These are phyloP conservation scores for Psilocybe cyanescens DNA, from an alignment of 768 basidiomycete species.

Conservation along the genomic window DNA sequence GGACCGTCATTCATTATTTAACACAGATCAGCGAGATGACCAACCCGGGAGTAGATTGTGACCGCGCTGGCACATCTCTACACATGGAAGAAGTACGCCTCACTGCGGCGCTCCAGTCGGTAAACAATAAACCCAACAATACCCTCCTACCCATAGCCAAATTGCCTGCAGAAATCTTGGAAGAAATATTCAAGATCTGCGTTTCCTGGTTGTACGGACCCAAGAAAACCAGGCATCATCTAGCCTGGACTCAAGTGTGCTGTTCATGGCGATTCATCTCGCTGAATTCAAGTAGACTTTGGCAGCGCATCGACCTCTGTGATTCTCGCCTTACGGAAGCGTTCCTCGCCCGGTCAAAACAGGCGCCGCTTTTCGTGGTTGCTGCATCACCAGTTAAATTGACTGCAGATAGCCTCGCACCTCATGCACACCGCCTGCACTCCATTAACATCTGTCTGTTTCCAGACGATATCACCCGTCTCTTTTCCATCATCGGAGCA, in stretches of 20 bases:
- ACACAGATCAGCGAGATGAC: background rate
- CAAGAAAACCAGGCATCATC: constrained; percentile 30
- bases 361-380: constrained; percentile 38
- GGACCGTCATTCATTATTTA: too few species aligned
- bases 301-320: constrained; percentile 42
- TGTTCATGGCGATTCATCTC: constrained; percentile 39
- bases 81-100: constrained; percentile 31
- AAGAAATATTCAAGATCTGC: constrained; percentile 41
- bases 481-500: constrained; percentile 32
- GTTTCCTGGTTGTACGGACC: constrained; percentile 37
- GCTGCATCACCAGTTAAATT: constrained; percentile 31
- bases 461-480: constrained; percentile 33
- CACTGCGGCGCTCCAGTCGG: constrained; percentile 24
- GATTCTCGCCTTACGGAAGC: constrained; percentile 35
- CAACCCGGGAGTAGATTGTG: background rate
- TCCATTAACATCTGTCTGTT: constrained; percentile 41
- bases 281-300: constrained; percentile 38
- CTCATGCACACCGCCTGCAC: constrained; percentile 32
- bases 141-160: constrained; percentile 30
- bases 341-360: constrained; percentile 38
- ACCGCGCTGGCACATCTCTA: constrained; percentile 18
- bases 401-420: constrained; percentile 27
- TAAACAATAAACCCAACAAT: constrained; percentile 34
- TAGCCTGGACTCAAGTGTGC: constrained; percentile 48
- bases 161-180: constrained; percentile 45